Evolutionary conservation across 495 filamentous ascomycete genomes (phyloP), one percentile per base, ranked within the genome.

Genomic region (Talaromyces nanjingensis): DNA sequence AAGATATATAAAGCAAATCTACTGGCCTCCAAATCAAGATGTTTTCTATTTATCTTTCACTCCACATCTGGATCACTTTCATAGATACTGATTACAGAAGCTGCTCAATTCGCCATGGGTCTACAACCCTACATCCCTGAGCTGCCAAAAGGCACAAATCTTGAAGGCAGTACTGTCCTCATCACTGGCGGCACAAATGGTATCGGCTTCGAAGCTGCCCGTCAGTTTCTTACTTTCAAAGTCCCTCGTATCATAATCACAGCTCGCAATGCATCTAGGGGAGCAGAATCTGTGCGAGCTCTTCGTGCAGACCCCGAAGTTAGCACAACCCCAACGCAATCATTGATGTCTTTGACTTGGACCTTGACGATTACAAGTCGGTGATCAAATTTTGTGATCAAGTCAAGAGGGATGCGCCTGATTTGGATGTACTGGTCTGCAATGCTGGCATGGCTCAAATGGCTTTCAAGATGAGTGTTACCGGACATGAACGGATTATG

Each of bases 111-210:
- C 24, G 3, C 37, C 24, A 47, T 60, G 33, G 14, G 27, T 22
- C 57, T 25, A 20, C 29, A 59, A 22, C 4, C 59, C n/a, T 25
- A 61, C 49, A 53, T 55, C 20, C 47, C 61, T 3, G 31, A 54
- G 22, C 58, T 55, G 0, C 33, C 59, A 22, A n/a, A 52, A 18
- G n/a, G 11, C 31, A 66, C 64, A 3, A 52, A 42, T 53, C 57
- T 74, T 31, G 24, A 54, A 0, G 69, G 69, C 24, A 69, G 81
- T 56, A 84, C 80, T 1, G 70, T 82, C 22, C 70, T 87, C 47
- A 67, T 86, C 34, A 88, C 83, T 0, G 84, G 84, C 24, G 74
- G 74, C 18, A 84, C 83, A 60, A 72, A 68, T 4, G 84, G 85
- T 20, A 65, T 86, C 1, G 83, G 83, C 25, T 75, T 79, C 27